Percentiles rank a stretch among this genome's conserved stretches.
phyloP scores from a whole-genome alignment of 2,329 filamentous ascomycete species.

The Fusarium nisikadoi region DNA sequence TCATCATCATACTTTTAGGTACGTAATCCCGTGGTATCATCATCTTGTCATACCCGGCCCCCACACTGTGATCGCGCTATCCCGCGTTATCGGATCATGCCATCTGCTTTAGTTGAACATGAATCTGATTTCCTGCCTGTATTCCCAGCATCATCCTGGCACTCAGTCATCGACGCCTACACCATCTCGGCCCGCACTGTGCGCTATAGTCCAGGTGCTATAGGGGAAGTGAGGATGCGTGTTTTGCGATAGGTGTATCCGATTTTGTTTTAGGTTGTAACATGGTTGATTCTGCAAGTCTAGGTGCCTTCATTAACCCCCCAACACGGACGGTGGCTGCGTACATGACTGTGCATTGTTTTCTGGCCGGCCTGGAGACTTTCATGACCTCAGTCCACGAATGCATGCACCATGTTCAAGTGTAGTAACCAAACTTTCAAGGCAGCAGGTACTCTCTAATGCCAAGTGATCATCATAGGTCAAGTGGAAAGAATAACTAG shows the following conservation, averaged over 20 bases:
- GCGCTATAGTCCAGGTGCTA: neutral
- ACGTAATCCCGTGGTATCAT: neutral
- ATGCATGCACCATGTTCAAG: neutral
- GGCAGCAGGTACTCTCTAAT: neutral
- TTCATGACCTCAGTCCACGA: neutral
- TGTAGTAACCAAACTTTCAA: neutral
- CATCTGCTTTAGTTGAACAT: conserved; percentile 13
- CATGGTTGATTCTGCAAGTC: neutral
- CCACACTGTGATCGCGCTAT: conserved; percentile 39
- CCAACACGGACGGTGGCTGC: too few species aligned
- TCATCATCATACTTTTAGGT: neutral
- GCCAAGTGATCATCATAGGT: neutral
- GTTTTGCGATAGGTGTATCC: neutral
- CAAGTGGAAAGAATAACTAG: neutral
- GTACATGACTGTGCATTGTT: too few species aligned
- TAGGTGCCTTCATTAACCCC: neutral
- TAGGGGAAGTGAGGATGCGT: neutral
- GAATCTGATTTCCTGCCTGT: neutral
- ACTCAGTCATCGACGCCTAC: neutral
- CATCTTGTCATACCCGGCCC: conserved; percentile 19
- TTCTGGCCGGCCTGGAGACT: neutral
- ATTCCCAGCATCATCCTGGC: conserved; percentile 29
- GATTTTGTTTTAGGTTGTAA: neutral
- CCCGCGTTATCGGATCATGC: conserved; percentile 37
- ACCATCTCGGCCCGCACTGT: conserved; percentile 8